A percentile compares a stretch with the other conserved stretches of the same genome.
These are phyloP conservation scores for Purpureocillium takamizusanense DNA, from an alignment of 2,329 filamentous ascomycete genomes.

Conservation along the genomic window DNA sequence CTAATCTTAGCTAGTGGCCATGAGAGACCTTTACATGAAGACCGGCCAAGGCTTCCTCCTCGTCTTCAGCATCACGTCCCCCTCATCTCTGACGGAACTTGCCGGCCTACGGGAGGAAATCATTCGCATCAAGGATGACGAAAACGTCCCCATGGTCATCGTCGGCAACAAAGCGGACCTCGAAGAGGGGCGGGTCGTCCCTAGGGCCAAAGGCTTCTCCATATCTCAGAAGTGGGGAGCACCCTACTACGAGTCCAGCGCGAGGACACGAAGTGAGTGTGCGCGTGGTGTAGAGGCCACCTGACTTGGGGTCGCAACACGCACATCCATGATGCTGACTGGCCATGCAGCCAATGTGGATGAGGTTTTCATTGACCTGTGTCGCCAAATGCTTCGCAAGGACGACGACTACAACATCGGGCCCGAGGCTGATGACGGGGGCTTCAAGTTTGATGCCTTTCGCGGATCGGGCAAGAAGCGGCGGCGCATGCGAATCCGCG, in stretches of 20 bases:
- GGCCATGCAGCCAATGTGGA: slow-evolving; percentile 62
- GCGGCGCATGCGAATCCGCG: slow-evolving; percentile 19
- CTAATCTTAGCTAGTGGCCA: slow-evolving; percentile 35
- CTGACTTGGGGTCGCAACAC: neutral
- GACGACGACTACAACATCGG: slow-evolving; percentile 41
- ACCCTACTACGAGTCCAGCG: slow-evolving; percentile 86
- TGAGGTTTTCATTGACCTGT: slow-evolving; percentile 80
- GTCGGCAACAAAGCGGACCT: slow-evolving; percentile 89
- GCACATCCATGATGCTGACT: neutral
- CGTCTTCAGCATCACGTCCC: slow-evolving; percentile 84
- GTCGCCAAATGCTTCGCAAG: slow-evolving; percentile 71
- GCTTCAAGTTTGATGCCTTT: slow-evolving; percentile 30
- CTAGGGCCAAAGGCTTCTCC: slow-evolving; percentile 69
- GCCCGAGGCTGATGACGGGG: slow-evolving; percentile 24
- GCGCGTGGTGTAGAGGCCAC: neutral
- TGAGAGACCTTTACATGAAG: slow-evolving; percentile 86
- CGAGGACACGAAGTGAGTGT: slow-evolving; percentile 58
- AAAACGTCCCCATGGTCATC: slow-evolving; percentile 77
- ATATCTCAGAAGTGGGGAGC: slow-evolving; percentile 83
- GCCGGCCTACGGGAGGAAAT: slow-evolving; percentile 80
- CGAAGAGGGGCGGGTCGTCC: slow-evolving; percentile 74
- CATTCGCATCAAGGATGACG: slow-evolving; percentile 82
- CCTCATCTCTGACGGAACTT: slow-evolving; percentile 74
- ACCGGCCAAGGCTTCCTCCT: slow-evolving; percentile 85
- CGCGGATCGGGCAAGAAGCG: slow-evolving; percentile 17